Evolutionary conservation across 208 protist species (phyloP), one percentile per base, ranked within the genome.

Genomic region (Leishmania guyanensis): DNA sequence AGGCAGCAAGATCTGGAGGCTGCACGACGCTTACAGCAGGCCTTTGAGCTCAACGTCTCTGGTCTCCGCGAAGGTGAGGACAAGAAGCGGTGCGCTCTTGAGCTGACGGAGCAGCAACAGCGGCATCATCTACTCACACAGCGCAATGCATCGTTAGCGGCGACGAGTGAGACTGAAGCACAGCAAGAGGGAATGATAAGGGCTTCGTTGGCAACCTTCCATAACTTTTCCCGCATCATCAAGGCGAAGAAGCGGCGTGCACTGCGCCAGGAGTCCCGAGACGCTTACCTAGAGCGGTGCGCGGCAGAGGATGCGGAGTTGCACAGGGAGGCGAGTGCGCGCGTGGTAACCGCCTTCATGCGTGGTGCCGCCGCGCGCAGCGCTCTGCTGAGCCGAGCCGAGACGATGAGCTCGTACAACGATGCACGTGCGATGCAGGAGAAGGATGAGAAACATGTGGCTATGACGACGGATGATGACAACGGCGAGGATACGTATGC

Each of bases 11-110:
- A 91, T 9, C 76, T 71, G 17, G 58, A 70, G 10, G 69, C 60
- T 22, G 81, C 56, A 22, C 84, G 75, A 3, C 29, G 51, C 5
- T 75, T 71, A 2, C 20, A 82, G 78, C 53, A 73, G 56, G 60
- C 58, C 36, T 48, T 12, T 51, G 54, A 66, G 29, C 74, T 46
- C n/a, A n/a, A 64, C 26, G 33, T 77, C 26, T 36, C 48, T 3
- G 29, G 16, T 43, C 56, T 87, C 10, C 43, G 60, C 16, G 51
- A 83, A 20, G 46, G 51, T 5, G 90, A 92, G 68, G 83, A 83
- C 4, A 78, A 84, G 10, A 26, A 75, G 5, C 84, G 84, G 12
- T 26, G 17, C 26, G 60, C 60, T 26, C 10, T 87, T 46, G 78
- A 77, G 51, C 48, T 79, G 4, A 76, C 53, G 5, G 82, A 90